Evolutionary conservation across 371 early-diverging fungal genomes (phyloP).

Genomic region (Batrachochytrium dendrobatidis): DNA sequence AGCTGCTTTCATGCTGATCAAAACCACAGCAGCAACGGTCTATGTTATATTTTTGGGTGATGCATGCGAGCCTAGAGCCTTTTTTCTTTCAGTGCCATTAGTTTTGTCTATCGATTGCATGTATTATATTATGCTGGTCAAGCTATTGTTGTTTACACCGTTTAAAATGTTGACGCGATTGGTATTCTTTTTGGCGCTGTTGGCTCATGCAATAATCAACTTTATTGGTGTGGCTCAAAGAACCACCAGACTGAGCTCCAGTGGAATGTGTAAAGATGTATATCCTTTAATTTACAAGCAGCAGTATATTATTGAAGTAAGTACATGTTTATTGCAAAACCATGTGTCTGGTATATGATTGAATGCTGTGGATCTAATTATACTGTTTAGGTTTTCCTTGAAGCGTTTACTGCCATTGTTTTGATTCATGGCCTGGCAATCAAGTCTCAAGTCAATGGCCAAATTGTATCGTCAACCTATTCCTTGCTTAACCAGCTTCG

Average conservation of each 20-base stretch:
- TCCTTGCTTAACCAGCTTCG: slow-evolving; percentile 11
- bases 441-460: neutral
- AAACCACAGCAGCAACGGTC: slow-evolving; percentile 9
- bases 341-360: no score
- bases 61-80: slow-evolving; percentile 8
- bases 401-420: slow-evolving; percentile 8
- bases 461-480: neutral
- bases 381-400: slow-evolving; percentile 15
- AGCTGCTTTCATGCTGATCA: slow-evolving; percentile 4
- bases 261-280: slow-evolving; percentile 8
- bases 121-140: slow-evolving; percentile 16
- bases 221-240: slow-evolving; percentile 2
- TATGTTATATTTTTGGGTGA: slow-evolving; percentile 8
- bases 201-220: slow-evolving; percentile 9
- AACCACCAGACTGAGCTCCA: neutral
- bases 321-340: no score
- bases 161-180: neutral
- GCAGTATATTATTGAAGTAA: slow-evolving; percentile 20
- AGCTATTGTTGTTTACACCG: slow-evolving; percentile 17
- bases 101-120: slow-evolving; percentile 6
- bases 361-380: no score
- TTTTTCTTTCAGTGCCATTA: slow-evolving; percentile 11
- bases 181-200: neutral
- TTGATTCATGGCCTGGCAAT: slow-evolving; percentile 12
- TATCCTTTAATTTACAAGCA: slow-evolving; percentile 16